Base-by-base conservation (phyloP, 352 stramenopile genomes). In the Pythium plurisporium region DNA sequence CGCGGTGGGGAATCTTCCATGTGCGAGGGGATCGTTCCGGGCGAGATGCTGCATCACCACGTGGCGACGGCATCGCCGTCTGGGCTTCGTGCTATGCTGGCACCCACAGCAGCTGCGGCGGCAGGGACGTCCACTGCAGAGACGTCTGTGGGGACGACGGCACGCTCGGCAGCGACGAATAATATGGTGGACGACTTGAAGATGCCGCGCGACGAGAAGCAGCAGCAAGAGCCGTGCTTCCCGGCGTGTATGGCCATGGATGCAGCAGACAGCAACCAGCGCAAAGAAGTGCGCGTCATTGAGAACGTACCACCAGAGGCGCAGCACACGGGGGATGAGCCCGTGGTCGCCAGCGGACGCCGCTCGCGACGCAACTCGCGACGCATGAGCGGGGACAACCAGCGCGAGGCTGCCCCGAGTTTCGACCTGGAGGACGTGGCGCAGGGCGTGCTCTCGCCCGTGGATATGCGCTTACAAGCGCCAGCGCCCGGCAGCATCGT, bases 371-470 rank as follows among this genome's bases (percentile, higher is more conserved):
- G 55, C 44, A 62, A 62, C 44, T 57, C 59, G 12, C 43, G 59
- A 2, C 45, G 44, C 5, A 19, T 51, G 44, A 67, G 59, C 19
- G 30, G 25, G n/a, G 50, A 56, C 27, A 59, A 60, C 26, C 58
- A 65, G 36, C 26, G 29, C 44, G 53, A 60, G 36, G 26, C 26
- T 5, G 22, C 11, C 9, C 22, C 30, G 27, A 31, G 22, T 34
- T 19, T 82, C 15, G 74, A 86, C 51, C 58, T 86, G 36, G 77
- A 87, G 40, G 77, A 86, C 51, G 64, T 82, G 12, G 77, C 55
- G 17, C 52, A 26, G 8, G 43, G 48, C 37, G 58, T 65, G 41
- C 43, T 65, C 19, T 59, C 58, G 27, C 49, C 50, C 15, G 41
- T 49, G 30, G 48, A 58, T 25, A 34, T 36, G 23, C 25, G 25